These are phyloP conservation scores for Chalciporus piperatus DNA, from an alignment of 768 basidiomycete genomes.

Conservation along the genomic window DNA sequence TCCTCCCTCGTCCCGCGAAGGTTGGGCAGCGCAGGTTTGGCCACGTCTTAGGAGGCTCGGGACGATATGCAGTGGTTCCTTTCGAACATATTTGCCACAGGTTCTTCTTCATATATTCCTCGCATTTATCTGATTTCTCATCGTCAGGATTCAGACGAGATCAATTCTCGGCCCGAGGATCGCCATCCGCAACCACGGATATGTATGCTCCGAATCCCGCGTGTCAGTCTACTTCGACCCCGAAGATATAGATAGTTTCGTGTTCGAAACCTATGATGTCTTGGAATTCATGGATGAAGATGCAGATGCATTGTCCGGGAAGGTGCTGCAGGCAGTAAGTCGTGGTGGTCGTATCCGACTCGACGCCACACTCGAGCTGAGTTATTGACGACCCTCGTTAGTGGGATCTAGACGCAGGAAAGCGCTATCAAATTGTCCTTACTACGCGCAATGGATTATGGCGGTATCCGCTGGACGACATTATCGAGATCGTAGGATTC, in stretches of 20 bases:
- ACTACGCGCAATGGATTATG: conserved; percentile 17
- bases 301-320: background rate
- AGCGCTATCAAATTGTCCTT: conserved; percentile 6
- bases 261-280: conserved; percentile 7
- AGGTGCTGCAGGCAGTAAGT: conserved; percentile 5
- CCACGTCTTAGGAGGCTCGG: conserved; percentile 6
- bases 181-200: conserved; percentile 9
- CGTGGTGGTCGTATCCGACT: too few species aligned
- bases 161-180: conserved; percentile 11
- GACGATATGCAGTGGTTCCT: conserved; percentile 13
- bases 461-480: conserved; percentile 15
- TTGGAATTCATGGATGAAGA: conserved; percentile 6
- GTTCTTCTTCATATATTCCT: background rate
- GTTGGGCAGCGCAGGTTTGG: conserved; percentile 16
- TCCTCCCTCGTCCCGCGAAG: conserved; percentile 7
- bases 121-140: too few species aligned
- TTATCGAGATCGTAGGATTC: conserved; percentile 15
- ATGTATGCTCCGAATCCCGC: conserved; percentile 6
- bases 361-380: background rate
- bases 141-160: background rate
- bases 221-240: conserved; percentile 3
- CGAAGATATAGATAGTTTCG: conserved; percentile 5
- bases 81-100: conserved; percentile 8
- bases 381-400: background rate
- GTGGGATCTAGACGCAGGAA: conserved; percentile 11